Percentiles rank a stretch among this genome's conserved stretches.
These are phyloP conservation scores for Aspergillus chevalieri DNA, from an alignment of 2,329 filamentous ascomycete species.

Conservation along the genomic window DNA sequence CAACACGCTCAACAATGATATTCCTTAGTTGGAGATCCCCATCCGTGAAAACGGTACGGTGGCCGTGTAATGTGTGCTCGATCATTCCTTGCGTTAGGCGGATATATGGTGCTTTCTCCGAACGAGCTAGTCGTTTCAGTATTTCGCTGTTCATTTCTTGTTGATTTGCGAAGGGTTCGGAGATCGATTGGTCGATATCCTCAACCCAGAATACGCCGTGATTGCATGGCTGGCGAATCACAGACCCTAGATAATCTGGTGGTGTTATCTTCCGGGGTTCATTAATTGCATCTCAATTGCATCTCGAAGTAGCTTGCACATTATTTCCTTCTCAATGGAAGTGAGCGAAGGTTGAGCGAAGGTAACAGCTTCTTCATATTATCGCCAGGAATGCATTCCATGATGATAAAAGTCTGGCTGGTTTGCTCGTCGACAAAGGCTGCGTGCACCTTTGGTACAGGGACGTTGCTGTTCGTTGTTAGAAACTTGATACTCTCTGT, in stretches of 20 bases:
- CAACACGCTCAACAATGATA: constrained; percentile 9
- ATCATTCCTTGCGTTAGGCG: constrained; percentile 9
- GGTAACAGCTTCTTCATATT: constrained; percentile 9
- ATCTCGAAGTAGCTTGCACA: constrained; percentile 7
- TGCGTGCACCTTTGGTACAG: constrained; percentile 8
- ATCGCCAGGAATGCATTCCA: constrained; percentile 10
- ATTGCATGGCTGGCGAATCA: constrained; percentile 10
- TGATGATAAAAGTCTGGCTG: constrained; percentile 12
- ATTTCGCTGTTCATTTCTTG: constrained; percentile 10
- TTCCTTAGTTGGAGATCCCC: constrained; percentile 14
- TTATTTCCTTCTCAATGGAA: constrained; percentile 4
- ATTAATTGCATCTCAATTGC: constrained; percentile 4
- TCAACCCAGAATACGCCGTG: constrained; percentile 11
- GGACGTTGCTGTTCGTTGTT: constrained; percentile 9
- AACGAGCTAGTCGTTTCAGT: constrained; percentile 4
- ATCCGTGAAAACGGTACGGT: constrained; percentile 11
- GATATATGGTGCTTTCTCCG: constrained; percentile 11
- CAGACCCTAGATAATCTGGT: constrained; percentile 12
- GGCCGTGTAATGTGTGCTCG: constrained; percentile 10
- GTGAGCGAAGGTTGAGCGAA: constrained; percentile 9
- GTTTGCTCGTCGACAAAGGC: constrained; percentile 8
- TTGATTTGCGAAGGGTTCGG: constrained; percentile 11
- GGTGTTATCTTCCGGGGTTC: constrained; percentile 10
- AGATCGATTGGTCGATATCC: constrained; percentile 11
- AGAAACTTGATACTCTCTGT: constrained; percentile 16